A percentile compares a stretch with the other conserved stretches of the same genome.
These are phyloP conservation scores for Linum lewisii DNA, from an alignment of 345 rosid species.

Conservation along the genomic window DNA sequence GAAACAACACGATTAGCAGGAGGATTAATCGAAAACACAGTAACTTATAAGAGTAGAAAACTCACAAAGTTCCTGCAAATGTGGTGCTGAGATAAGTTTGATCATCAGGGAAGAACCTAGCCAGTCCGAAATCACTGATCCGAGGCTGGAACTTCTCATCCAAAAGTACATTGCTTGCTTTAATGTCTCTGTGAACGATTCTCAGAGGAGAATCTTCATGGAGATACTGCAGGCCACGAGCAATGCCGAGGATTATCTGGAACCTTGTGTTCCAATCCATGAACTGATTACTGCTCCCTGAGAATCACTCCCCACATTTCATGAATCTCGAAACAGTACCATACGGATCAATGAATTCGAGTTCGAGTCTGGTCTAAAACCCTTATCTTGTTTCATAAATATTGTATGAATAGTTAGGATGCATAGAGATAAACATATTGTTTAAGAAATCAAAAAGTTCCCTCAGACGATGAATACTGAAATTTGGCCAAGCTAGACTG, in stretches of 20 bases:
- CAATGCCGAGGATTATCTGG: slow-evolving; percentile 51
- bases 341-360: no score
- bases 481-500: no score
- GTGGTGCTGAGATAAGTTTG: slow-evolving; percentile 56
- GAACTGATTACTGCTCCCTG: slow-evolving; percentile 34
- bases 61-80: slow-evolving; percentile 67
- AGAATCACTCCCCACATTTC: not conserved
- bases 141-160: slow-evolving; percentile 54
- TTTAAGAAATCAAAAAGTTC: no score
- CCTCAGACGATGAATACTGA: no score
- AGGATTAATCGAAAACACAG: not conserved
- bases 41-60: not conserved
- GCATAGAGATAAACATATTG: no score
- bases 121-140: slow-evolving; percentile 66
- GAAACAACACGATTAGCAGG: not conserved
- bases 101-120: slow-evolving; percentile 70
- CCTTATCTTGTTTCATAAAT: no score
- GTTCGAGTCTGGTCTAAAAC: no score
- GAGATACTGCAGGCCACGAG: slow-evolving; percentile 55
- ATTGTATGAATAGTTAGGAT: no score
- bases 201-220: slow-evolving; percentile 56
- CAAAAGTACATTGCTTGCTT: slow-evolving; percentile 73
- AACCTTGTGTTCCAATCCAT: slow-evolving; percentile 43
- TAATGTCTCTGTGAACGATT: slow-evolving; percentile 61
- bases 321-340: no score